Conservation (phyloP, 768 basidiomycete species). For the Phanerochaete carnosa region DNA sequence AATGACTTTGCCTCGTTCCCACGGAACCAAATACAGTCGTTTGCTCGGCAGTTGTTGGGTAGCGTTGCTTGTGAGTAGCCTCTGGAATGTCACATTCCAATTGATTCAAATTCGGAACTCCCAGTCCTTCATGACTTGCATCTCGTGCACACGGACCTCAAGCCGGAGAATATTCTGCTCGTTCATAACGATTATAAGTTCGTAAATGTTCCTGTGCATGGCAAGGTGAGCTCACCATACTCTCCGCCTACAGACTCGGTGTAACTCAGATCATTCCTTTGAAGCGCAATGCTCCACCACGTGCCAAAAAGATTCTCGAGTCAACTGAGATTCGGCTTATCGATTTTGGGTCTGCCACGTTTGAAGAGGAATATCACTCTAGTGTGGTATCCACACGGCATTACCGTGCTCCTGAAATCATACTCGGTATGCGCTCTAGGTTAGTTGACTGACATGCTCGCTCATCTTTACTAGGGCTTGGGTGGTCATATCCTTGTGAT, state of each 20-base stretch:
- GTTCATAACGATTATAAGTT: constrained; percentile 78
- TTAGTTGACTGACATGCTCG: not conserved
- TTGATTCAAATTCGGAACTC: constrained; percentile 15
- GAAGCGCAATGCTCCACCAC: constrained; percentile 63
- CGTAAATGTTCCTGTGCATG: constrained; percentile 54
- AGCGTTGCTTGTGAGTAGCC: constrained; percentile 86
- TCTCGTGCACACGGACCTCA: constrained; percentile 96
- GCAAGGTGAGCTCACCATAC: constrained; percentile 47
- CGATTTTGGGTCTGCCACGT: constrained; percentile 98
- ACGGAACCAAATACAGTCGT: constrained; percentile 92
- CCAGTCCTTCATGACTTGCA: constrained; percentile 87
- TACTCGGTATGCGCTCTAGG: constrained; percentile 64
- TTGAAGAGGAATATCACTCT: constrained; percentile 97
- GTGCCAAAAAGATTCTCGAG: constrained; percentile 73
- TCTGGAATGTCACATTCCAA: constrained; percentile 5
- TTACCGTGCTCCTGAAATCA: constrained; percentile 98
- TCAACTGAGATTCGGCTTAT: constrained; percentile 94
- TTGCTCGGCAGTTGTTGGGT: constrained; percentile 86
- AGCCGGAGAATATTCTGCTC: constrained; percentile 97
- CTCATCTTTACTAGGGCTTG: constrained; percentile 61
- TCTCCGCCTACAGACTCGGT: not conserved
- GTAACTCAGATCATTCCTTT: constrained; percentile 12
- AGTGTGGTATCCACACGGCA: constrained; percentile 97
- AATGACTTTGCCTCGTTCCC: constrained; percentile 97
- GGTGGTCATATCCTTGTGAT: constrained; percentile 98